Evolutionary conservation across 1,139 yeast species (phyloP).

Genomic region (Dujonia santamariae): DNA sequence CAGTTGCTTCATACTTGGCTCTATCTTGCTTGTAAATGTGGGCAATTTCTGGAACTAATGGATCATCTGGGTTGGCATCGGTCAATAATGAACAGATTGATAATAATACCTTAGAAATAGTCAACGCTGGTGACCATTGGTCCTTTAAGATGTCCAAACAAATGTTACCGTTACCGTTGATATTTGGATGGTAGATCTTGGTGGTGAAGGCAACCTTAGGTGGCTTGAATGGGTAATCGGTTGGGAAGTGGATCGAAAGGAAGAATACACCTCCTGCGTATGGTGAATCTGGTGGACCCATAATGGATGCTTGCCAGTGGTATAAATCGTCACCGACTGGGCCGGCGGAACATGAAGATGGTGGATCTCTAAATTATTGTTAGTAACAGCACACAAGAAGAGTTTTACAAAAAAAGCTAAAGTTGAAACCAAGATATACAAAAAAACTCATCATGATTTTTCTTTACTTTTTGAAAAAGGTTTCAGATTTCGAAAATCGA

Average conservation of each 20-base stretch:
- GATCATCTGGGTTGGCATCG: conserved; percentile 99
- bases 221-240: conserved; percentile 93
- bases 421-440: too few species aligned
- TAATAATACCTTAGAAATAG: conserved; percentile 83
- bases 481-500: too few species aligned
- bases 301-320: conserved; percentile 96
- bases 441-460: too few species aligned
- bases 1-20: conserved; percentile 93
- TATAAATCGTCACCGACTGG: conserved; percentile 96
- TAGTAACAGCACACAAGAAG: too few species aligned
- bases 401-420: too few species aligned
- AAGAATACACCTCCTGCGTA: conserved; percentile 93
- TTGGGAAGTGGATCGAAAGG: conserved; percentile 89
- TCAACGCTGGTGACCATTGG: conserved; percentile 90
- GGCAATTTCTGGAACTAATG: conserved; percentile 97
- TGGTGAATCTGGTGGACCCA: conserved; percentile 95
- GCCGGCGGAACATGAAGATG: conserved; percentile 98
- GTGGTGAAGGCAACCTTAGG: conserved; percentile 91
- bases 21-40: conserved; percentile 94
- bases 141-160: conserved; percentile 84
- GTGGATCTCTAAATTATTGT: conserved; percentile 76
- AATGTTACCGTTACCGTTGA: conserved; percentile 83
- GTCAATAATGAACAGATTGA: conserved; percentile 90
- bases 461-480: too few species aligned
- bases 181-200: conserved; percentile 87